Evolutionary conservation across 352 stramenopile species (phyloP), one percentile per base, ranked within the genome.

Genomic region (Phytophthora quininea): DNA sequence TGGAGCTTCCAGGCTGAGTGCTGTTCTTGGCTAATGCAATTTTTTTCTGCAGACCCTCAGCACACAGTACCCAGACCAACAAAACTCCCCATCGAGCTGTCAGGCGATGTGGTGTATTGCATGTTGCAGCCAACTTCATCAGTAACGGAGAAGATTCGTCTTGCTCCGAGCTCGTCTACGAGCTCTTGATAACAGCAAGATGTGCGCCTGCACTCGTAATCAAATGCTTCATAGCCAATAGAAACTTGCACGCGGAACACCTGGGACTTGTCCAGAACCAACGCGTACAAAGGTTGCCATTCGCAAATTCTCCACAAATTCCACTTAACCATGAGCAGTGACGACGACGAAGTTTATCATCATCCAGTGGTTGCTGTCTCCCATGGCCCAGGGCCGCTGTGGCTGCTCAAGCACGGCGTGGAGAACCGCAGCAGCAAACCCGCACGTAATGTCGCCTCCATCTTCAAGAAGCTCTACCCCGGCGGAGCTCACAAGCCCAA

Each of bases 321-420:
- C 40, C 27, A 30, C 19, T 24, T 24, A 24, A 24, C 19, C 19
- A 55, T 15, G 7, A 69, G 58, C 37, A 71, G 55, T 38, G 42
- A 59, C 37, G 55, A 55, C 49, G 57, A 58, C 40, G 50, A 70
- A 19, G 30, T 32, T 27, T 51, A 63, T n/a, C 67, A 56, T 33
- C 78, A 86, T 53, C 76, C 76, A 0, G 73, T 84, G 7, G 54
- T 89, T 37, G 82, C 76, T 42, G 61, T 88, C 54, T 86, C 84
- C 4, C 83, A 94, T 46, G 86, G 83, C 8, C 81, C 78, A 4
- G 83, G 86, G 0, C 83, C 86, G 37, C 62, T 89, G 55, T 89
- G 81, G 58, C 31, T 93, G 46, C 79, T 94, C 19, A 83, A 80
- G 50, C 66, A 84, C 6, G 74, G 82, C 52, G 50, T 72, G 37